Base-by-base conservation (phyloP, 208 protist genomes). In the Trypanosoma cruzi region DNA sequence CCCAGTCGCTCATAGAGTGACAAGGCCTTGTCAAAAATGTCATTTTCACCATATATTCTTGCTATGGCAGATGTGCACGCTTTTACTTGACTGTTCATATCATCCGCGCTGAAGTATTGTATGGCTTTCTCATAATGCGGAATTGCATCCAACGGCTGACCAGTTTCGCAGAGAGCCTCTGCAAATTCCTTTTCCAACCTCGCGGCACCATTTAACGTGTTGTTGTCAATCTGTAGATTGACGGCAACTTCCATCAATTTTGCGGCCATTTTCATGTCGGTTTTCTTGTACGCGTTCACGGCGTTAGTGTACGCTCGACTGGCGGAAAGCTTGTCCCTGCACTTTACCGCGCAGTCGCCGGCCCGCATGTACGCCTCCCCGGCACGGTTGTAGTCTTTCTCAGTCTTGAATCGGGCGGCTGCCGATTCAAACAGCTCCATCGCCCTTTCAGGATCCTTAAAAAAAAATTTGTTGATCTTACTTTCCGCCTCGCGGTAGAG, bases 51-150 rank as follows among this genome's bases (percentile, higher is more conserved):
- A 69, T 87, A 89, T 50, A 95, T 87, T 29, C 93, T 85, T 20
- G 78, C 93, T 66, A 94, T 86, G 40, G 86, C 85, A n/a, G 86
- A 73, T 63, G 86, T 90, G 53, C 93, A 97, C 60, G 81, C 86
- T 62, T 95, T 78, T 26, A 76, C 72, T 79, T 89, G 84, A 48
- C 71, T 71, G 36, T 91, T 87, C 57, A 88, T 75, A 68, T 96
- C 82, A 55, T 97, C 89, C 0, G 82, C 88, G 36, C 79, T 70
- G 71, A 92, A 97, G 81, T 88, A 97, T 28, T 85, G 66, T 68
- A 81, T 81, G 26, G 94, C 91, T 56, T 93, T 85, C 50, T 93
- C 65, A 59, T 93, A 97, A 53, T 86, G 82, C 2, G 78, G 66
- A 22, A 96, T 75, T 2, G 92, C 81, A 8, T 90, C 81, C 80